Evolutionary conservation across 176 grass and related monocot genomes (phyloP).

Genomic region (Cymbopogon citratus): DNA sequence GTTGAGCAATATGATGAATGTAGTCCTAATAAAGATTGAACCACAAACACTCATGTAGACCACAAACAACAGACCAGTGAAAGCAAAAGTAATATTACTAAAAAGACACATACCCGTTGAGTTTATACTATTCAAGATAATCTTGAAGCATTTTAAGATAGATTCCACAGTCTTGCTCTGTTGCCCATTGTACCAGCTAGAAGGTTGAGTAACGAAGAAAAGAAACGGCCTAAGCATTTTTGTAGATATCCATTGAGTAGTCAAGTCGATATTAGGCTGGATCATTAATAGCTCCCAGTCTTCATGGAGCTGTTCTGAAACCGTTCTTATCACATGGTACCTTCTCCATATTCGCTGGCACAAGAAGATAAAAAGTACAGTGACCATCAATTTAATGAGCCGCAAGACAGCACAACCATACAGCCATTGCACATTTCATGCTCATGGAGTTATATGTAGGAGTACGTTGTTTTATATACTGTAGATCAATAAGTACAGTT

Average conservation of each 20-base stretch:
- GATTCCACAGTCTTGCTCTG: conserved; percentile 43
- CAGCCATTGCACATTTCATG: background rate
- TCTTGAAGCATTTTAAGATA: conserved; percentile 63
- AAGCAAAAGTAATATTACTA: conserved; percentile 13
- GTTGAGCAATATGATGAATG: conserved; percentile 8
- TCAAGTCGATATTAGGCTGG: conserved; percentile 39
- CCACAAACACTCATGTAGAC: background rate
- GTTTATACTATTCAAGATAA: conserved; percentile 80
- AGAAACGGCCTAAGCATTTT: conserved; percentile 84
- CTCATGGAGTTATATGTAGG: background rate
- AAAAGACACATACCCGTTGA: conserved; percentile 48
- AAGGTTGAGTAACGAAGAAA: conserved; percentile 63
- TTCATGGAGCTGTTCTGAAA: conserved; percentile 60
- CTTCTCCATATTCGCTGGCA: conserved; percentile 80
- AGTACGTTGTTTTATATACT: background rate
- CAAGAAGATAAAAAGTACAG: background rate
- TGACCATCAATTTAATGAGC: background rate
- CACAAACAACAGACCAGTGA: conserved; percentile 7
- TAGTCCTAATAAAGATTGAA: background rate
- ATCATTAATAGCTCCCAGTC: conserved; percentile 65
- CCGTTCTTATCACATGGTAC: conserved; percentile 45
- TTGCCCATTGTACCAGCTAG: conserved; percentile 44
- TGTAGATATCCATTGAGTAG: conserved; percentile 67
- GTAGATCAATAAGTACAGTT: background rate
- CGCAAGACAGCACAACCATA: conserved; percentile 17